These are phyloP conservation scores for Acorus calamus DNA, from an alignment of 106 monocot genomes.

Conservation along the genomic window DNA sequence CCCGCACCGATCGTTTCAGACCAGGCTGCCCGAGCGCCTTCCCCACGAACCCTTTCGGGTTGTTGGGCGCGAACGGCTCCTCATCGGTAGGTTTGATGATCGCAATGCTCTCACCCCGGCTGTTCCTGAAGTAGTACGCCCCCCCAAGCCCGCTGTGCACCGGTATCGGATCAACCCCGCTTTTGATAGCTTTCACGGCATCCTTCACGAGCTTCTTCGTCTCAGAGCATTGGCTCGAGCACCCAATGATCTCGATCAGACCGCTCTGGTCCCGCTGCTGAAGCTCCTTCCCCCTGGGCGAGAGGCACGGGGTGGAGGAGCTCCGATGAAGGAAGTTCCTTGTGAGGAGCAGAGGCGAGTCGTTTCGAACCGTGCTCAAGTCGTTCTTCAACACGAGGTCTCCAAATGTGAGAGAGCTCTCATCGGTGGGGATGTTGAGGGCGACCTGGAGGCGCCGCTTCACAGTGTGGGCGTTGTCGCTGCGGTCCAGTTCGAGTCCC, in stretches of 20 bases:
- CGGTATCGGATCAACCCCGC: conserved; percentile 59
- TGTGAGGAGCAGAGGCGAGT: conserved; percentile 70
- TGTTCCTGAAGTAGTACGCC: conserved; percentile 84
- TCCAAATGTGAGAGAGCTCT: conserved; percentile 72
- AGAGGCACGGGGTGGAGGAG: conserved; percentile 72
- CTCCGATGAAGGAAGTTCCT: conserved; percentile 55
- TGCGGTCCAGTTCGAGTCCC: conserved; percentile 57
- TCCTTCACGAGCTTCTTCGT: conserved; percentile 65
- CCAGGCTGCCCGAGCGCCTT: conserved; percentile 79
- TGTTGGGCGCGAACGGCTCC: conserved; percentile 88
- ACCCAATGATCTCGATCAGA: conserved; percentile 67
- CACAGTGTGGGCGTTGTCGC: conserved; percentile 74
- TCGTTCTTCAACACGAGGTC: conserved; percentile 74
- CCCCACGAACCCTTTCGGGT: conserved; percentile 76
- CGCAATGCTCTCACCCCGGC: conserved; percentile 48
- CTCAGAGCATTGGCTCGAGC: conserved; percentile 38
- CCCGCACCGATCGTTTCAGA: conserved; percentile 68
- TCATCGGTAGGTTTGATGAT: conserved; percentile 92
- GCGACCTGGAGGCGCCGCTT: conserved; percentile 62
- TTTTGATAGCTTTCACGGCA: conserved; percentile 50
- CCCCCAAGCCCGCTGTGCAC: conserved; percentile 79
- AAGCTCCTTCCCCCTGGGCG: conserved; percentile 50
- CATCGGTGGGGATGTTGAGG: conserved; percentile 63
- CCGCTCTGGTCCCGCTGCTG: conserved; percentile 41
- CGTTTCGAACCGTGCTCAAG: conserved; percentile 53